A percentile compares a stretch with the other conserved stretches of the same genome.
phyloP scores from a whole-genome alignment of 2,329 filamentous ascomycete genomes.

The Trichoderma harzianum region DNA sequence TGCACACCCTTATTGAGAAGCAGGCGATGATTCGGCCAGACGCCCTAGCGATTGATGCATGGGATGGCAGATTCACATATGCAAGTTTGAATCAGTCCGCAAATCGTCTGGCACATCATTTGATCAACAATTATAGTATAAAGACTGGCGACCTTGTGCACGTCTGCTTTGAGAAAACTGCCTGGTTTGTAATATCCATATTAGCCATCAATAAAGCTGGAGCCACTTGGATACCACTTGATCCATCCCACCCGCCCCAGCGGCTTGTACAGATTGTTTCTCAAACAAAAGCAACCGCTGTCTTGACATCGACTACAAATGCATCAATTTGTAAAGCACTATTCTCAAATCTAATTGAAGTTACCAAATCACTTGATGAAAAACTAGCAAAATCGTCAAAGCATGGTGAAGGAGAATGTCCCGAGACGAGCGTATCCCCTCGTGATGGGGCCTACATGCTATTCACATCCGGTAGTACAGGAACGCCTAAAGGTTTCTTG shows the following conservation, averaged over 20 bases:
- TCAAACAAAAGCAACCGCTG: not conserved
- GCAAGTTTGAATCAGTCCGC: not conserved
- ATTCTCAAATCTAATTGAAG: not conserved
- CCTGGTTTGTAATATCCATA: not conserved
- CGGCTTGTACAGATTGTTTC: not conserved
- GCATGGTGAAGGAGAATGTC: not conserved
- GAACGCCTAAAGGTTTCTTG: slow-evolving; percentile 22
- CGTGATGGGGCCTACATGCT: slow-evolving; percentile 19
- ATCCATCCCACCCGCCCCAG: not conserved
- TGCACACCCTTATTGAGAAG: not conserved
- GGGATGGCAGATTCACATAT: not conserved
- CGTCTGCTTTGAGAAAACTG: not conserved
- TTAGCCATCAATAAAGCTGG: slow-evolving; percentile 8
- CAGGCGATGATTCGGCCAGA: not conserved
- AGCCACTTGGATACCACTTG: not conserved
- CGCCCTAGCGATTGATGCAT: not conserved
- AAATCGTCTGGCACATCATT: not conserved
- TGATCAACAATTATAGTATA: not conserved
- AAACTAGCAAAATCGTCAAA: not conserved
- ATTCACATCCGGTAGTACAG: slow-evolving; percentile 23
- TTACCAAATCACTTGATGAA: not conserved
- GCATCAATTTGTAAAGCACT: not conserved
- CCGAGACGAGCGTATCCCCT: not conserved
- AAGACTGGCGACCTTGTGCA: not conserved
- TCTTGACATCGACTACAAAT: not conserved